Evolutionary conservation across 495 filamentous ascomycete species (phyloP).

Genomic region (Aspergillus kassunensis): DNA sequence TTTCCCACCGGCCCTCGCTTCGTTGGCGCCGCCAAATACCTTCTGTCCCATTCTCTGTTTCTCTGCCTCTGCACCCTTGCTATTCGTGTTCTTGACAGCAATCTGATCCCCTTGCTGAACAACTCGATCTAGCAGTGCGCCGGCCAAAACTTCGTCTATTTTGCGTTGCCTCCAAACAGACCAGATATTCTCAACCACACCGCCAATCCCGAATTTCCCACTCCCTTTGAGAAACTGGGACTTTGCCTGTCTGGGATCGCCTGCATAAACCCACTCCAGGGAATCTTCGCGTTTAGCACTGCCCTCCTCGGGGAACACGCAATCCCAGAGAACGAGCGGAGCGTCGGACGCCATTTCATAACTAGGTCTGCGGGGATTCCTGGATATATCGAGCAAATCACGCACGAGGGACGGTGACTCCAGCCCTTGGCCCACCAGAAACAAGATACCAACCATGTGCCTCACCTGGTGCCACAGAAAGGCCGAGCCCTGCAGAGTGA

Average conservation of each 20-base stretch:
- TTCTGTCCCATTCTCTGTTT: conserved; percentile 47
- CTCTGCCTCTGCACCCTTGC: conserved; percentile 19
- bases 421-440: conserved; percentile 85
- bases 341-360: conserved; percentile 89
- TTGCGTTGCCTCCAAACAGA: conserved; percentile 73
- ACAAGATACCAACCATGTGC: conserved; percentile 82
- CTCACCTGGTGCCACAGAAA: conserved; percentile 99
- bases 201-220: conserved; percentile 58
- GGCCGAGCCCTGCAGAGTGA: conserved; percentile 82
- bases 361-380: conserved; percentile 66
- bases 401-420: conserved; percentile 69
- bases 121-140: conserved; percentile 60
- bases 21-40: conserved; percentile 68
- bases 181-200: conserved; percentile 75
- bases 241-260: conserved; percentile 45
- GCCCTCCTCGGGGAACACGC: conserved; percentile 69
- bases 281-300: conserved; percentile 52
- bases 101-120: conserved; percentile 46
- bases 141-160: conserved; percentile 81
- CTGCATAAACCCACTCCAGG: conserved; percentile 76
- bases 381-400: conserved; percentile 65
- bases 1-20: conserved; percentile 52
- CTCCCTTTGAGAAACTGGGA: conserved; percentile 32
- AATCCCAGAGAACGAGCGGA: conserved; percentile 93
- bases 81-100: conserved; percentile 22